Conservation (phyloP, 129 eudicot species). For the Dittrichia graveolens region DNA sequence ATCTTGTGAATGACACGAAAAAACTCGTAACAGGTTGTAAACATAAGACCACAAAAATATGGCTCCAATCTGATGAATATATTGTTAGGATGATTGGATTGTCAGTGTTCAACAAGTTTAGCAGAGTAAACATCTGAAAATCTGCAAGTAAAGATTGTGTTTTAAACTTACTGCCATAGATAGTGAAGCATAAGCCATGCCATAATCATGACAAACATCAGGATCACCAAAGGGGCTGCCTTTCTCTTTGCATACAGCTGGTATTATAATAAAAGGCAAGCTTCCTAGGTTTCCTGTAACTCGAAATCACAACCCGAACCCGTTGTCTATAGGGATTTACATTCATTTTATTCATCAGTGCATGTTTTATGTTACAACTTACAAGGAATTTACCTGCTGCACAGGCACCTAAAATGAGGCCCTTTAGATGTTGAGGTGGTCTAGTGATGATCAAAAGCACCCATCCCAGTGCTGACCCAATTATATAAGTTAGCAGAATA, state of each 20-base stretch:
- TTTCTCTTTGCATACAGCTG: constrained; percentile 64
- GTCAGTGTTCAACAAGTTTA: background rate
- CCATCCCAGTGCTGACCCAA: constrained; percentile 71
- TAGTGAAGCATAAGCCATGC: constrained; percentile 61
- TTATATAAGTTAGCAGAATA: constrained; percentile 51
- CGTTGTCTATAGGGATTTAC: background rate
- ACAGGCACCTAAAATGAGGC: constrained; percentile 67
- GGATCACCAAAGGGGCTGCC: constrained; percentile 73
- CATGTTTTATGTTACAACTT: background rate
- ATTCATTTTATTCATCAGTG: background rate
- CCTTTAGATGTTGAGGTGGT: constrained; percentile 59
- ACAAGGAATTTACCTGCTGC: constrained; percentile 55
- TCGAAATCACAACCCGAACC: background rate
- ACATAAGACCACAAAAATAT: constrained; percentile 50
- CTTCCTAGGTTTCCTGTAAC: constrained; percentile 58
- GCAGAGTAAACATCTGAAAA: background rate
- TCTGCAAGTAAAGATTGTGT: background rate
- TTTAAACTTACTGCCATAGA: constrained; percentile 55
- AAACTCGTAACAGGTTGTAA: constrained; percentile 57
- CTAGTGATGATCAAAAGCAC: constrained; percentile 49
- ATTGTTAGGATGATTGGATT: background rate
- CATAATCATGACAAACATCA: constrained; percentile 45
- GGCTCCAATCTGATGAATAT: constrained; percentile 48
- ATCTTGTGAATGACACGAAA: constrained; percentile 13
- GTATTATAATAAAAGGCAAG: constrained; percentile 57